Evolutionary conservation across 2,329 filamentous ascomycete species (phyloP), one percentile per base, ranked within the genome.

Genomic region (Fusarium agapanthi): DNA sequence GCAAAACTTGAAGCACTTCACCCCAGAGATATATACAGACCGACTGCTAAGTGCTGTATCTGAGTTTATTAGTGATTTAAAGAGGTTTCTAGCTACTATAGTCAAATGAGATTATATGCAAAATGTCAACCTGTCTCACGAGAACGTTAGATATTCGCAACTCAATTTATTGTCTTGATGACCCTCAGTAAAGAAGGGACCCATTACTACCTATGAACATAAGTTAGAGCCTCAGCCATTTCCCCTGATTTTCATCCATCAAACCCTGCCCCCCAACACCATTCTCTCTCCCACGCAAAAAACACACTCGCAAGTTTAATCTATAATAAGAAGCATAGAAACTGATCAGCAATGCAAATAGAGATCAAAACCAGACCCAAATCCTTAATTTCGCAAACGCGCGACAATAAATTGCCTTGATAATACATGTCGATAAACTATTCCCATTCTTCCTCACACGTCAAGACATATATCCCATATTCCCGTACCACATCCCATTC

Each of bases 351-450:
- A 45, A 40, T 48, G 40, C 37, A 48, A 32, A 34, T n/a, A 40
- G 30, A 40, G 26, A 18, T 58, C 41, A 8, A 65, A 71, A 69
- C 47, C 61, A 74, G 55, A 65, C 59, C 57, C 54, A 58, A 48
- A 75, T 56, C 63, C 64, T 60, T 45, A 61, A 76, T 74, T 67
- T 75, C 58, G 20, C 72, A 72, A 74, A 51, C 60, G 48, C 47
- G 43, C 28, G 61, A 65, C 71, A 73, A 41, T 73, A 59, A 65
- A 26, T 28, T 69, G 58, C 65, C 69, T 64, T 76, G 73, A 76
- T 77, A 77, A 72, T 77, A 77, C 75, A 77, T 76, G 61, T 65
- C 60, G 44, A 75, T 65, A 63, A 75, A 65, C 69, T 62, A 66
- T 76, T 74, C 67, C 53, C 44, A 55, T 72, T 56, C 62, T 45